Percentiles rank a stretch among this genome's conserved stretches.
Conservation (phyloP, 108 stramenopile species). For the Fistulifera solaris region DNA sequence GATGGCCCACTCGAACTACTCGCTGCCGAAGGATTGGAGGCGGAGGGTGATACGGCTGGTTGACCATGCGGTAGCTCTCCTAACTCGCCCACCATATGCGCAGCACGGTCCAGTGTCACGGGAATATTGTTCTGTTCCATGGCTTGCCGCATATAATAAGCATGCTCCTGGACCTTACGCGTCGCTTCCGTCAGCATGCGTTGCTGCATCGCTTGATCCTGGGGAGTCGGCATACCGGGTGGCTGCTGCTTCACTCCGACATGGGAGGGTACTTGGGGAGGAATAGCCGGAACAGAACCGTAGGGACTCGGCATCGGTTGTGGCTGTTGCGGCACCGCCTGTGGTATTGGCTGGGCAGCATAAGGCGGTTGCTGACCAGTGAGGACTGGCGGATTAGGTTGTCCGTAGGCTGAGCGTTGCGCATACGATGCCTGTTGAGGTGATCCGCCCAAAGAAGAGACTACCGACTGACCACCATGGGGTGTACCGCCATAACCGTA, state of each 20-base stretch:
- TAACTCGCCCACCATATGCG: constrained; percentile 90
- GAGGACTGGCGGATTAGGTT: constrained; percentile 6
- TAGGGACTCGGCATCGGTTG: constrained; percentile 1
- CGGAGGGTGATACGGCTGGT: constrained; percentile 12
- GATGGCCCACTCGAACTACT: constrained; percentile 25
- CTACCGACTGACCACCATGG: background rate
- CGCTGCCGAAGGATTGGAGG: constrained; percentile 16
- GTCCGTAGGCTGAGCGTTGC: constrained; percentile 11
- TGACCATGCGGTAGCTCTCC: constrained; percentile 65
- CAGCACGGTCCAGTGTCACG: constrained; percentile 67
- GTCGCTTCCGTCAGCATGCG: constrained; percentile 43
- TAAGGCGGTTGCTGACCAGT: constrained; percentile 2
- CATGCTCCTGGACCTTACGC: constrained; percentile 59
- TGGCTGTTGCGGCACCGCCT: constrained; percentile 20
- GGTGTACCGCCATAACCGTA: background rate
- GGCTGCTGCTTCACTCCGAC: constrained; percentile 1
- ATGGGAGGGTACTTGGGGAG: background rate
- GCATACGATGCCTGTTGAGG: constrained; percentile 1
- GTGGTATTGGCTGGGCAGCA: constrained; percentile 5
- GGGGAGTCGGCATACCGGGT: constrained; percentile 4
- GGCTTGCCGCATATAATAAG: constrained; percentile 71
- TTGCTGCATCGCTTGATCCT: constrained; percentile 32
- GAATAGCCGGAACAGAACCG: background rate
- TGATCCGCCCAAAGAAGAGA: background rate
- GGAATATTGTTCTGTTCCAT: constrained; percentile 75